Evolutionary conservation across 371 early-diverging fungal genomes (phyloP).

Genomic region (Smittium culicis): DNA sequence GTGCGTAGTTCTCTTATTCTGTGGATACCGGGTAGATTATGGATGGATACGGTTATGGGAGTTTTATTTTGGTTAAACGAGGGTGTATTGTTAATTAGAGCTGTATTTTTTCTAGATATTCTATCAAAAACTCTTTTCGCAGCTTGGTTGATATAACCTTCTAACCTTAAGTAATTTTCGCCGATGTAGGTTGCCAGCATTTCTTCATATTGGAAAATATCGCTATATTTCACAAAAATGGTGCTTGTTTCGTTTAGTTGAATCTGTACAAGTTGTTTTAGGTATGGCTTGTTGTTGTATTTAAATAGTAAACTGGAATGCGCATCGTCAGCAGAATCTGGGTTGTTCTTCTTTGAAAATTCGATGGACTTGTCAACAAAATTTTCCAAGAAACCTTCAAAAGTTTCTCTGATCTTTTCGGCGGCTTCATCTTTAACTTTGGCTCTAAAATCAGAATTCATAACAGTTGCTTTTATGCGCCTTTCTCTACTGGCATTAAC

Average conservation of each 20-base stretch:
- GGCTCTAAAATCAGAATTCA: slow-evolving; percentile 18
- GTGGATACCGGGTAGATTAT: slow-evolving; percentile 44
- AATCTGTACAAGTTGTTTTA: slow-evolving; percentile 40
- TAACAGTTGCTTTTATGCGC: slow-evolving; percentile 20
- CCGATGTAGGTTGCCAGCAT: slow-evolving; percentile 50
- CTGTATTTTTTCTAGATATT: slow-evolving; percentile 16
- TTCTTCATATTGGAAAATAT: slow-evolving; percentile 47
- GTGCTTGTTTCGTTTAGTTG: slow-evolving; percentile 47
- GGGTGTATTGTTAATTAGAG: neutral
- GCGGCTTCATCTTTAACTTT: slow-evolving; percentile 56
- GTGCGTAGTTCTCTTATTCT: slow-evolving; percentile 81
- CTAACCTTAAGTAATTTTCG: slow-evolving; percentile 70
- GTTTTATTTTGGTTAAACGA: slow-evolving; percentile 18
- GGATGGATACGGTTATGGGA: slow-evolving; percentile 47
- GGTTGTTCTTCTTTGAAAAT: neutral
- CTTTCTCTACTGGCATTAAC: slow-evolving; percentile 27
- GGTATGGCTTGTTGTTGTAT: slow-evolving; percentile 15
- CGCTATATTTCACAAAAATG: slow-evolving; percentile 60
- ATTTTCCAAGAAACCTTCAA: slow-evolving; percentile 60
- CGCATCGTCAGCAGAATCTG: neutral
- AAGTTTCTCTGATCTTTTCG: slow-evolving; percentile 55
- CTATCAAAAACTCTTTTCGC: slow-evolving; percentile 47
- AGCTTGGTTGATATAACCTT: slow-evolving; percentile 70
- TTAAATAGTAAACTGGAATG: slow-evolving; percentile 7
- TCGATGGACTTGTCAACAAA: slow-evolving; percentile 22